A percentile compares a stretch with the other conserved stretches of the same genome.
Conservation (phyloP, 2,329 filamentous ascomycete genomes). For the Zymoseptoria tritici region DNA sequence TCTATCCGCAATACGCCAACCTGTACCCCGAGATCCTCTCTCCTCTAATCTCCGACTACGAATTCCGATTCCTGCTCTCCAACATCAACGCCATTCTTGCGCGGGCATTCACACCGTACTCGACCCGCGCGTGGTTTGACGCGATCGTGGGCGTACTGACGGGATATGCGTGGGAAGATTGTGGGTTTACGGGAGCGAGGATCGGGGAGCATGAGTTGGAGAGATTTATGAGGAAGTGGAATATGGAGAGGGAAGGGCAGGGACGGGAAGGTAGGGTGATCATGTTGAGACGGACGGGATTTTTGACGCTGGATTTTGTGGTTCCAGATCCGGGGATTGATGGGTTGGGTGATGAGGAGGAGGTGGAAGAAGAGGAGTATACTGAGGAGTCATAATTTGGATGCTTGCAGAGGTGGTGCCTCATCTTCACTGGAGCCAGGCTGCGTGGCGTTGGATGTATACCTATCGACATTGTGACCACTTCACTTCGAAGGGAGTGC, state of each 20-base stretch:
- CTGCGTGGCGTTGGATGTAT: not conserved
- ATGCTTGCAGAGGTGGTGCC: not conserved
- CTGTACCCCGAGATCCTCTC: slow-evolving; percentile 94
- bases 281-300: slow-evolving; percentile 72
- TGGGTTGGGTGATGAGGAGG: slow-evolving; percentile 16
- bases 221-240: slow-evolving; percentile 80
- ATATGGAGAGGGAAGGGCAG: slow-evolving; percentile 53
- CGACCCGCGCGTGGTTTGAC: slow-evolving; percentile 70
- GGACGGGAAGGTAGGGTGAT: slow-evolving; percentile 65
- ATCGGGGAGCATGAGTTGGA: slow-evolving; percentile 63
- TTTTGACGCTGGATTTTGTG: slow-evolving; percentile 78
- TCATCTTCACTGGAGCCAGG: not conserved
- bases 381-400: slow-evolving; percentile 1
- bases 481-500: not conserved
- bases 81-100: slow-evolving; percentile 72
- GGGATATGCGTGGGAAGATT: slow-evolving; percentile 90
- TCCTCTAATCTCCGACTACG: slow-evolving; percentile 72
- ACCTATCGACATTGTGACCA: not conserved
- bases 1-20: slow-evolving; percentile 89
- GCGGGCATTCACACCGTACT: slow-evolving; percentile 73
- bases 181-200: slow-evolving; percentile 72
- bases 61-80: slow-evolving; percentile 76
- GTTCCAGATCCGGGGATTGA: slow-evolving; percentile 69
- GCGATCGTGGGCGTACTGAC: slow-evolving; percentile 71
- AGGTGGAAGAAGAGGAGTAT: slow-evolving; percentile 18